Conservation (phyloP, 208 protist genomes). For the Leishmania martiniquensis region DNA sequence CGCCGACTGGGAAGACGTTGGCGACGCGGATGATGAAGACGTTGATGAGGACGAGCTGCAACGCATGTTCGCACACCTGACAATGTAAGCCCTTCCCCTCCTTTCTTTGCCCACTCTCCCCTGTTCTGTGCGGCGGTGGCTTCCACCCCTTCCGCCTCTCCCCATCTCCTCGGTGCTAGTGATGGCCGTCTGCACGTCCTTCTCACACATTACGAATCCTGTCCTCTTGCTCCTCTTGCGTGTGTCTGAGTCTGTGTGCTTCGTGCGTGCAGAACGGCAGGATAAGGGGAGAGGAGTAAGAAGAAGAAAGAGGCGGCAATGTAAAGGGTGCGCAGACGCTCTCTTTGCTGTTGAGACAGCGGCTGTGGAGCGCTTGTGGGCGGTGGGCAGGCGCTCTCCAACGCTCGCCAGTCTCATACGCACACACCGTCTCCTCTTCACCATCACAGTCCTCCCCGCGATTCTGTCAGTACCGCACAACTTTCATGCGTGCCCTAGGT, state of each 20-base stretch:
- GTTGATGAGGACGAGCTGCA: constrained; percentile 66
- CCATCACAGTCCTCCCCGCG: neutral
- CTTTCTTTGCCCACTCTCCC: neutral
- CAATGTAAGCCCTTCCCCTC: constrained; percentile 33
- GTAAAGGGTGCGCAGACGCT: neutral
- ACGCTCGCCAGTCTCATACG: neutral
- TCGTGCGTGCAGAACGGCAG: neutral
- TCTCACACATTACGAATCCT: neutral
- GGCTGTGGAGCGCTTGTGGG: neutral
- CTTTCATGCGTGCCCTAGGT: neutral
- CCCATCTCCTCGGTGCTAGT: neutral
- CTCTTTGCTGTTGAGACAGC: neutral
- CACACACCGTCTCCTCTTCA: no score
- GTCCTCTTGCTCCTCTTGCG: neutral
- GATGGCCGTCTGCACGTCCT: neutral
- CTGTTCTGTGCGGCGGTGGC: neutral
- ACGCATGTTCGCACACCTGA: constrained; percentile 87
- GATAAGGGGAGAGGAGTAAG: neutral
- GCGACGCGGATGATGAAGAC: constrained; percentile 40
- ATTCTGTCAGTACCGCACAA: neutral
- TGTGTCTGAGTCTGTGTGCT: neutral
- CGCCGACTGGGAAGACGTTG: constrained; percentile 63
- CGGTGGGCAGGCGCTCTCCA: neutral
- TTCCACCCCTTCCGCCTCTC: no score
- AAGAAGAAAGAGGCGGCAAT: neutral